Percentiles rank a stretch among this genome's conserved stretches.
Evolutionary conservation across 306 rosid species (phyloP).

Genomic region (Prunus kanzakura): DNA sequence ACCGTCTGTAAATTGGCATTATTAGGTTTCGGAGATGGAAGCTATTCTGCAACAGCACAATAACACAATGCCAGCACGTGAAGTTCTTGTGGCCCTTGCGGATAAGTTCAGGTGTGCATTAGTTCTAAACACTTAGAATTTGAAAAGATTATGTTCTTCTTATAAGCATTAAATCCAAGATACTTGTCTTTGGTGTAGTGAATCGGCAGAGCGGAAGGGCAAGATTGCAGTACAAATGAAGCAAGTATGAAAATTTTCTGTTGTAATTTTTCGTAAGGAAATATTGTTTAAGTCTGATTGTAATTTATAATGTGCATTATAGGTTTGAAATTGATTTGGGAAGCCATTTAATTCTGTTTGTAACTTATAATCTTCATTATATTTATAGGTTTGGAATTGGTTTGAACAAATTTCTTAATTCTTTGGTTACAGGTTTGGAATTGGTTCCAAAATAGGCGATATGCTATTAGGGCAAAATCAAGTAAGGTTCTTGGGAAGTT

Average conservation of each 20-base stretch:
- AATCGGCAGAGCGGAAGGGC: slow-evolving; percentile 78
- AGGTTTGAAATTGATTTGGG: background rate
- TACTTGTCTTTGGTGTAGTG: slow-evolving; percentile 44
- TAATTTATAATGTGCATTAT: background rate
- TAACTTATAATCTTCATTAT: background rate
- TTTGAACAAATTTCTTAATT: slow-evolving; percentile 17
- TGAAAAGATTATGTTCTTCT: slow-evolving; percentile 1
- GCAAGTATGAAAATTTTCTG: slow-evolving; percentile 58
- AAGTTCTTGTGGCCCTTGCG: slow-evolving; percentile 69
- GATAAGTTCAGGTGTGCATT: slow-evolving; percentile 83
- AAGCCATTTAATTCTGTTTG: background rate
- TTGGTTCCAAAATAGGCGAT: slow-evolving; percentile 97
- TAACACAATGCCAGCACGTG: slow-evolving; percentile 82
- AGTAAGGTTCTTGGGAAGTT: slow-evolving; percentile 80
- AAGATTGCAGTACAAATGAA: slow-evolving; percentile 92
- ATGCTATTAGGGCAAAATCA: slow-evolving; percentile 84
- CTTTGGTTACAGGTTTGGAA: slow-evolving; percentile 79
- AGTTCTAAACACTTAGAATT: slow-evolving; percentile 13
- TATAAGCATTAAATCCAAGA: background rate
- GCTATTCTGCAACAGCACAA: slow-evolving; percentile 74
- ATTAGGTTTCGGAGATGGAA: slow-evolving; percentile 89
- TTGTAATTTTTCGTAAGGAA: background rate
- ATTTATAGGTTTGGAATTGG: background rate
- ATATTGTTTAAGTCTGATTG: background rate
- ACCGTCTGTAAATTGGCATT: slow-evolving; percentile 4